Conservation (phyloP, 2,329 filamentous ascomycete genomes). For the Neofusicoccum sp. region DNA sequence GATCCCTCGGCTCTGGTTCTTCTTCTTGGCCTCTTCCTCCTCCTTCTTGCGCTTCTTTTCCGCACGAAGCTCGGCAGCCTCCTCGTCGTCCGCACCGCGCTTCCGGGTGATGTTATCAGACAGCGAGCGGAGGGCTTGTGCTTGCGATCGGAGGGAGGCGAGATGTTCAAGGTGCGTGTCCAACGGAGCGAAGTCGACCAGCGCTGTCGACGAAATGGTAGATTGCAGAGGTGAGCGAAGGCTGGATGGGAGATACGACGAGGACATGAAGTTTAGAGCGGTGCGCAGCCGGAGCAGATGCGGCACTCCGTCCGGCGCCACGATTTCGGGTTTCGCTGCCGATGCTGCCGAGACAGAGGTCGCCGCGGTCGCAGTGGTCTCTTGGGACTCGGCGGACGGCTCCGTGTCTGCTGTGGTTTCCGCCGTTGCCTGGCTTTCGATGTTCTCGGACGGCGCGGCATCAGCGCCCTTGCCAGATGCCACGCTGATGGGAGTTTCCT, state of each 20-base stretch:
- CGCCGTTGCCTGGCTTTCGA: slow-evolving; percentile 33
- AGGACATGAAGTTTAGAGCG: slow-evolving; percentile 66
- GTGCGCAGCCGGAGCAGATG: slow-evolving; percentile 66
- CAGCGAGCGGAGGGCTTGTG: slow-evolving; percentile 66
- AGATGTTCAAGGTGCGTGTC: slow-evolving; percentile 70
- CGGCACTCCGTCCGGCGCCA: slow-evolving; percentile 50
- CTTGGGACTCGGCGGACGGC: slow-evolving; percentile 26
- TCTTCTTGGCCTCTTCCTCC: slow-evolving; percentile 85
- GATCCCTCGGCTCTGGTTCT: slow-evolving; percentile 75
- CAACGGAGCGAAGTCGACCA: slow-evolving; percentile 69
- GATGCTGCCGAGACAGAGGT: slow-evolving; percentile 23
- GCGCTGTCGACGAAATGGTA: slow-evolving; percentile 46
- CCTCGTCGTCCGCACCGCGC: slow-evolving; percentile 65
- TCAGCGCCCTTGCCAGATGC: slow-evolving; percentile 25
- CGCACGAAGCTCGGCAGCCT: slow-evolving; percentile 59
- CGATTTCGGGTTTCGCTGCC: slow-evolving; percentile 26
- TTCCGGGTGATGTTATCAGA: slow-evolving; percentile 71
- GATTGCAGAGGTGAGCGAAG: slow-evolving; percentile 50
- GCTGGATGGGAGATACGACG: slow-evolving; percentile 57
- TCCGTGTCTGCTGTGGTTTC: slow-evolving; percentile 41
- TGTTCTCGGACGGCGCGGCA: slow-evolving; percentile 29
- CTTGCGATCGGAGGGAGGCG: slow-evolving; percentile 69
- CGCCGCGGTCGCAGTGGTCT: slow-evolving; percentile 24
- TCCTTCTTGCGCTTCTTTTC: slow-evolving; percentile 86
- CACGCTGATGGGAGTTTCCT: slow-evolving; percentile 48